These are phyloP conservation scores for Sporobolomyces roseus DNA, from an alignment of 768 basidiomycete species.

Conservation along the genomic window DNA sequence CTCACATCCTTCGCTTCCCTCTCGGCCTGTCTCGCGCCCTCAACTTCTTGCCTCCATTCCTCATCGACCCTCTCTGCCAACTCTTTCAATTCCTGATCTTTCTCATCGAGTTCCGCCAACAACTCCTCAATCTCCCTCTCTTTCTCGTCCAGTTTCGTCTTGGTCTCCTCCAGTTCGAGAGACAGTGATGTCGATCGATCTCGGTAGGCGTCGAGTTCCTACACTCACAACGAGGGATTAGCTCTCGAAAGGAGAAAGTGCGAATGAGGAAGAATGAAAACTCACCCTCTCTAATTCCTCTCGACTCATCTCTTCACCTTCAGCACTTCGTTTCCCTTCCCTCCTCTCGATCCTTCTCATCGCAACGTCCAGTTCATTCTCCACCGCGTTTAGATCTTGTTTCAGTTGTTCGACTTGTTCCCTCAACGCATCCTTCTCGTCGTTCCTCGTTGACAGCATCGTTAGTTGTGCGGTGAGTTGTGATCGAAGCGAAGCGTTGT, in stretches of 20 bases:
- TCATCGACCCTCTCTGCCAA: conserved; percentile 53
- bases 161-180: conserved; percentile 40
- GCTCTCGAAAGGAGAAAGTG: neutral
- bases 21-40: conserved; percentile 60
- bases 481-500: conserved; percentile 41
- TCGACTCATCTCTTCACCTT: conserved; percentile 50
- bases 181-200: conserved; percentile 41
- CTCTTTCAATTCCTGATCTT: conserved; percentile 43
- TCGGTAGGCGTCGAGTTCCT: conserved; percentile 44
- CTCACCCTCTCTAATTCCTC: conserved; percentile 62
- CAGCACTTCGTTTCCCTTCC: conserved; percentile 60
- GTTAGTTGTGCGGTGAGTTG: conserved; percentile 43
- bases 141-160: conserved; percentile 64
- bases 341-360: conserved; percentile 61
- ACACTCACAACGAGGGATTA: neutral
- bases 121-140: conserved; percentile 82
- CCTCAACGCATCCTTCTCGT: conserved; percentile 37
- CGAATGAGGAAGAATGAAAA: neutral
- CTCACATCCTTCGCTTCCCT: conserved; percentile 67
- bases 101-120: conserved; percentile 67
- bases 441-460: conserved; percentile 42
- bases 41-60: conserved; percentile 75
- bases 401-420: conserved; percentile 67
- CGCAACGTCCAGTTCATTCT: conserved; percentile 64
- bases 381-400: conserved; percentile 62